Evolutionary conservation across 2,329 filamentous ascomycete genomes (phyloP).

Genomic region (Fusarium denticulatum): DNA sequence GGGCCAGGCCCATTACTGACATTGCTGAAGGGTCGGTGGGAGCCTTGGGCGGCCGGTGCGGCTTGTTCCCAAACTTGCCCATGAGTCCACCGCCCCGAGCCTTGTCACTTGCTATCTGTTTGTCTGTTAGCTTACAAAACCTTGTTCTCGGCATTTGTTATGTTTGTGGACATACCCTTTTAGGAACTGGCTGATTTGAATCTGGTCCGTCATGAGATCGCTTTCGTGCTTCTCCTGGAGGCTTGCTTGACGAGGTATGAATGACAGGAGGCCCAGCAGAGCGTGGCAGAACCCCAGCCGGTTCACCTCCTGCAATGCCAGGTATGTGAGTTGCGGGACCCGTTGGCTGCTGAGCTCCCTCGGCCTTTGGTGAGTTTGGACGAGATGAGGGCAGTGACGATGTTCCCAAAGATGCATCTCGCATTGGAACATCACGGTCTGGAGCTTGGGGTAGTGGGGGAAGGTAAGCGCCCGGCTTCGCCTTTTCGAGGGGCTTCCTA

Average conservation of each 20-base stretch:
- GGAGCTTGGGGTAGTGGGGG: slow-evolving; percentile 13
- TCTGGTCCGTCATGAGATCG: slow-evolving; percentile 54
- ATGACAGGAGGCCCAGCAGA: slow-evolving; percentile 52
- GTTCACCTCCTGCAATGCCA: slow-evolving; percentile 29
- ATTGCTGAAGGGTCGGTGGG: slow-evolving; percentile 63
- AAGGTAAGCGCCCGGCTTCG: slow-evolving; percentile 42
- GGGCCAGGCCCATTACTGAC: slow-evolving; percentile 60
- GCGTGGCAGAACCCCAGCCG: slow-evolving; percentile 35
- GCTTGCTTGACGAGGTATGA: slow-evolving; percentile 47
- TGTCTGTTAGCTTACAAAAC: slow-evolving; percentile 36
- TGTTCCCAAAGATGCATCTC: slow-evolving; percentile 26
- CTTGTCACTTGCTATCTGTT: slow-evolving; percentile 46
- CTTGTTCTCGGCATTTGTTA: neutral
- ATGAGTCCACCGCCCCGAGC: slow-evolving; percentile 47
- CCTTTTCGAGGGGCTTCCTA: slow-evolving; percentile 54
- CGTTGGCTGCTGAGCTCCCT: slow-evolving; percentile 1
- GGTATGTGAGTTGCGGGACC: slow-evolving; percentile 20
- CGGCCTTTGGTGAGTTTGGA: slow-evolving; percentile 19
- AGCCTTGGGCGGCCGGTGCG: slow-evolving; percentile 41
- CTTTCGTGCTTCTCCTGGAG: slow-evolving; percentile 52
- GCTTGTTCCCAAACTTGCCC: slow-evolving; percentile 51
- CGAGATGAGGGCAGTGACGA: slow-evolving; percentile 17
- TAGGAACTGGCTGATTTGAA: slow-evolving; percentile 46
- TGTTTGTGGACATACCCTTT: slow-evolving; percentile 52
- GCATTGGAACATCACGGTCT: slow-evolving; percentile 32